phyloP scores from a whole-genome alignment of 129 eudicot genomes.

The Sambucus nigra region DNA sequence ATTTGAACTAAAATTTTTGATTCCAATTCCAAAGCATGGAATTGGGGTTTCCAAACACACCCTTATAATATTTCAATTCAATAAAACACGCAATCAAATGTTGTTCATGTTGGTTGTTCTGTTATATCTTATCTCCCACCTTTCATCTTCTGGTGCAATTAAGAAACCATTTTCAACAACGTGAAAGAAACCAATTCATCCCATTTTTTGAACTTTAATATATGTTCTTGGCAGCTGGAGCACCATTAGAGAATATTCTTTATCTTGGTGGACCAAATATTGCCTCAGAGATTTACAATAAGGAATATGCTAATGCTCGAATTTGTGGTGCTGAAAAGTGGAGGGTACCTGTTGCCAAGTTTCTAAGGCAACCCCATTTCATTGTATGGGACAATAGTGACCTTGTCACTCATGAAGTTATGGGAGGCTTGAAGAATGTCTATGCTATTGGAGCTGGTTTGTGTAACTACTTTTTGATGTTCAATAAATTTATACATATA shows the following conservation, averaged over 20 bases:
- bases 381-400: conserved; percentile 90
- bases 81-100: too few relatives aligned
- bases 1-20: too few relatives aligned
- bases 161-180: too few relatives aligned
- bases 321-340: conserved; percentile 76
- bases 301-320: conserved; percentile 92
- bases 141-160: too few relatives aligned
- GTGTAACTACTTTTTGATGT: neutral
- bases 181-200: neutral
- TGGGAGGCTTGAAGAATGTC: conserved; percentile 90
- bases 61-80: too few relatives aligned
- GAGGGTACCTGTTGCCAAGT: conserved; percentile 64
- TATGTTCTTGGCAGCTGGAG: conserved; percentile 41
- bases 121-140: too few relatives aligned
- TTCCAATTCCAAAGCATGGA: too few relatives aligned
- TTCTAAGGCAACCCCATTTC: conserved; percentile 75
- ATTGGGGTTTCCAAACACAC: too few relatives aligned
- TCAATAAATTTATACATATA: too few relatives aligned
- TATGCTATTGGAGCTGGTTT: conserved; percentile 97
- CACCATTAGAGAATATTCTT: conserved; percentile 66
- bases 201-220: neutral
- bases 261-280: conserved; percentile 94
- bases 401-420: conserved; percentile 84
- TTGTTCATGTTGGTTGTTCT: too few relatives aligned
- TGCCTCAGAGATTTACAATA: conserved; percentile 89